Evolutionary conservation across 208 protist species (phyloP).

Genomic region (Wallacemonas sp.): DNA sequence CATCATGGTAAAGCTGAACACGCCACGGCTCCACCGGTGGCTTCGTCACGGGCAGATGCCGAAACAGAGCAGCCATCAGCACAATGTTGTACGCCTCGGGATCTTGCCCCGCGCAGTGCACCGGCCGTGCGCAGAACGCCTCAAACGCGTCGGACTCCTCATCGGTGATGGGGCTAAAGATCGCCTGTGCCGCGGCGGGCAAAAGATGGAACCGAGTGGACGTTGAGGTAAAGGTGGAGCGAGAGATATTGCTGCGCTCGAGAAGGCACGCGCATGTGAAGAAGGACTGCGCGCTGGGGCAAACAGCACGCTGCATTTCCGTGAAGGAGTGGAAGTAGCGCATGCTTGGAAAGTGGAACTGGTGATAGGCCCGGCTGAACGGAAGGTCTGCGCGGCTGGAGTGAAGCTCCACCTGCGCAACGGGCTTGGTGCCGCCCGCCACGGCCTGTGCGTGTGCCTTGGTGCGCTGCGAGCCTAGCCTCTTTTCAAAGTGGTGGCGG

Average conservation of each 20-base stretch:
- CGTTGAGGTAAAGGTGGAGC: constrained; percentile 21
- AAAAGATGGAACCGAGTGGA: constrained; percentile 40
- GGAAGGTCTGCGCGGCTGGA: background rate
- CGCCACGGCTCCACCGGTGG: constrained; percentile 11
- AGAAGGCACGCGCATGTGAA: constrained; percentile 43
- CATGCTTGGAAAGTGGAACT: constrained; percentile 48
- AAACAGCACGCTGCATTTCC: constrained; percentile 74
- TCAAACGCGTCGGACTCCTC: constrained; percentile 64
- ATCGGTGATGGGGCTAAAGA: constrained; percentile 72
- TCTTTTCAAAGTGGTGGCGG: background rate
- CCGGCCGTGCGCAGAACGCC: constrained; percentile 48
- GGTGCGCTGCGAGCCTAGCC: background rate
- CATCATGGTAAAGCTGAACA: constrained; percentile 39
- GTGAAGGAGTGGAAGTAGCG: constrained; percentile 74
- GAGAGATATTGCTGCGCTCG: constrained; percentile 21
- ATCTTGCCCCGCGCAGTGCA: constrained; percentile 46
- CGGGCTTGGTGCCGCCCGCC: background rate
- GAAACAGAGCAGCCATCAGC: constrained; percentile 53
- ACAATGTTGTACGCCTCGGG: constrained; percentile 66
- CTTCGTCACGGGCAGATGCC: constrained; percentile 38
- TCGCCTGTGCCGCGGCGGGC: constrained; percentile 22
- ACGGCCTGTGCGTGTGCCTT: background rate
- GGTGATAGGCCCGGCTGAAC: background rate
- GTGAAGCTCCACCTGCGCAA: background rate
- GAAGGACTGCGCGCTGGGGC: constrained; percentile 53